phyloP scores from a whole-genome alignment of 169 alveolate species.

The Cryptosporidium meleagridis region DNA sequence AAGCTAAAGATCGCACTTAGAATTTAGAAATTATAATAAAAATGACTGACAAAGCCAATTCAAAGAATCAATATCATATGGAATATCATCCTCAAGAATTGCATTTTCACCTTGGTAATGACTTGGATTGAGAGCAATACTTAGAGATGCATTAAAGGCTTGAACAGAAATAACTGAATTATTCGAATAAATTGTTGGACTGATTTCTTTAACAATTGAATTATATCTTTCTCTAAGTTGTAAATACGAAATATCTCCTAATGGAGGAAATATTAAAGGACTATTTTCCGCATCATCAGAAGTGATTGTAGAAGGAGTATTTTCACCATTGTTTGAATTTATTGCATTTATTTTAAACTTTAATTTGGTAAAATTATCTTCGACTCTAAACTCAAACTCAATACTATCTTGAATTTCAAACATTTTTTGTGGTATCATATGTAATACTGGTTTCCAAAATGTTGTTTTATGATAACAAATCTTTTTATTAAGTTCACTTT shows the following conservation, averaged over 20 bases:
- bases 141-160: constrained; percentile 54
- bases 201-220: constrained; percentile 44
- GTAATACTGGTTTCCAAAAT: constrained; percentile 62
- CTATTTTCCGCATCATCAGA: constrained; percentile 61
- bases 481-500: background rate
- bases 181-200: constrained; percentile 46
- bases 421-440: constrained; percentile 56
- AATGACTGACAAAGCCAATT: constrained; percentile 72
- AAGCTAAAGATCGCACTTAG: background rate
- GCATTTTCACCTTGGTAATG: constrained; percentile 30
- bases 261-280: constrained; percentile 42
- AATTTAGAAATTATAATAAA: background rate
- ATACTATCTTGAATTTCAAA: constrained; percentile 21
- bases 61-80: constrained; percentile 58
- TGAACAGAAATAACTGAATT: constrained; percentile 10
- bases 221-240: constrained; percentile 59
- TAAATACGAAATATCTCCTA: constrained; percentile 48
- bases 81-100: constrained; percentile 32
- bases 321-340: constrained; percentile 22
- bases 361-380: constrained; percentile 30
- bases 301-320: constrained; percentile 65
- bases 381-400: constrained; percentile 27
- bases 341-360: constrained; percentile 28
- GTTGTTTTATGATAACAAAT: constrained; percentile 30
- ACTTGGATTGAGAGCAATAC: constrained; percentile 59